Evolutionary conservation across 225 moss, liverwort and hornwort species (phyloP), one percentile per base, ranked within the genome.

Genomic region (Asterella californica): DNA sequence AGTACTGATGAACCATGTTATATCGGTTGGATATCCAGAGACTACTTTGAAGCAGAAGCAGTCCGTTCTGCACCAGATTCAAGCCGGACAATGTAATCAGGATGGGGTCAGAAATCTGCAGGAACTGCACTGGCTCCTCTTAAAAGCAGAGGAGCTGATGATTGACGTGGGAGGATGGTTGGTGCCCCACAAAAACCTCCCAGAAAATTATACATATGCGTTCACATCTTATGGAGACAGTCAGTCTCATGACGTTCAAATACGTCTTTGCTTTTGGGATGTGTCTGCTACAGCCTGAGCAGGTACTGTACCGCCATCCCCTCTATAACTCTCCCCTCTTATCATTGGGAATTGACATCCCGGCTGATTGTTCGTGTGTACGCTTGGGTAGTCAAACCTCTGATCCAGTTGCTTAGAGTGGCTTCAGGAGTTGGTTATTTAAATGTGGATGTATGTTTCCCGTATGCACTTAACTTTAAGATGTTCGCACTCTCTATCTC

Each of bases 121-220:
- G 33, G 33, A 32, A 32, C 15, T 65, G 65, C 65, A 65, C 1
- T 65, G 33, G 11, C 33, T 65, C 32, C 32, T 33, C 29, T 65
- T 65, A 65, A 65, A 57, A 24, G 65, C 65, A 65, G 65, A 24
- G 30, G 65, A 65, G 65, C 32, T 33, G n/a, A 65, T 65, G 65
- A 33, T 65, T 65, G 33, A 33, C 65, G 21, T 61, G 61, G 61
- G 61, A 61, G 61, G 61, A 61, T 61, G n/a, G n/a, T 27, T 61
- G 61, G 61, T 27, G n/a, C 33, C 65, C 33, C n/a, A 65, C n/a
- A 65, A 29, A 65, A 33, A 65, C 65, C 65, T 65, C 32, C 65
- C 65, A 30, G 61, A 61, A 65, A 65, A 65, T 33, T 32, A 33
- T 65, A 65, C 65, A 65, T 65, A 65, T 65, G 65, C 65, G 65